phyloP scores from a whole-genome alignment of 345 rosid genomes.

The Eucalyptus brandiana region DNA sequence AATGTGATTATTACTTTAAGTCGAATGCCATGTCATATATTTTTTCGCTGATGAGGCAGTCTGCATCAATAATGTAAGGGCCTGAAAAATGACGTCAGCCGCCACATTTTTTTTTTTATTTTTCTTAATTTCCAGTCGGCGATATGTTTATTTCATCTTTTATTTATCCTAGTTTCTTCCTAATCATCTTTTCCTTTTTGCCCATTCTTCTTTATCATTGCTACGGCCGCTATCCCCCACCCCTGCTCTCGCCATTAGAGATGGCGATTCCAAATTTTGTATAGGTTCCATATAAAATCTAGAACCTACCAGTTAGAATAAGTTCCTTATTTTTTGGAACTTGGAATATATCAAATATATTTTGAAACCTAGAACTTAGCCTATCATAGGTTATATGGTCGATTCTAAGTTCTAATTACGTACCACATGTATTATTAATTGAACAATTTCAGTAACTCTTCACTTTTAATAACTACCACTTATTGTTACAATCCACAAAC shows the following conservation, averaged over 20 bases:
- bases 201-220: background rate
- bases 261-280: rapidly evolving
- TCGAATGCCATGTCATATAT: background rate
- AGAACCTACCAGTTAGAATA: too few species aligned
- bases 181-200: background rate
- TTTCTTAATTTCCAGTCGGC: background rate
- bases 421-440: too few species aligned
- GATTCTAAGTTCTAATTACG: too few species aligned
- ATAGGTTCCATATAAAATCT: too few species aligned
- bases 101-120: background rate
- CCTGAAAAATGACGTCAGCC: background rate
- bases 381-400: too few species aligned
- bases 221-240: background rate
- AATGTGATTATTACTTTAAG: background rate
- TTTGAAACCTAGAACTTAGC: too few species aligned
- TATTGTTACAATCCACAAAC: too few species aligned
- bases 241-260: background rate
- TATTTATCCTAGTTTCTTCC: background rate
- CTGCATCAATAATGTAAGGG: background rate
- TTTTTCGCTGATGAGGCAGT: background rate
- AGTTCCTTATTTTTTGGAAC: too few species aligned
- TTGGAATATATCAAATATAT: too few species aligned
- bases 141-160: background rate
- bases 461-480: too few species aligned
- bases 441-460: too few species aligned